These are phyloP conservation scores for Phaeotremella fagi DNA, from an alignment of 768 basidiomycete genomes.

Conservation along the genomic window DNA sequence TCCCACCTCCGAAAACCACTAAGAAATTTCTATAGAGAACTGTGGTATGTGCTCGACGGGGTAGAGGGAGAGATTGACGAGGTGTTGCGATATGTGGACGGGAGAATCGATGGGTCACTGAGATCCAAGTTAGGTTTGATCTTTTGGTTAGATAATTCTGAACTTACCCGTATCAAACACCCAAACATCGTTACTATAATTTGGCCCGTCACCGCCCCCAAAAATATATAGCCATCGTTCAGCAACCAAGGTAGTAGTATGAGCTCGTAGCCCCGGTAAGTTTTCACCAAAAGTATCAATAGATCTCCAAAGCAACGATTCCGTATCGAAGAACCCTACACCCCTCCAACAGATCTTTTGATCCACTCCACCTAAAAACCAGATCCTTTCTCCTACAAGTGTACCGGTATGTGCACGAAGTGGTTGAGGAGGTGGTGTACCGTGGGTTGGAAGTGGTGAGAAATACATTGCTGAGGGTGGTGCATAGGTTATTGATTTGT, in stretches of 20 bases:
- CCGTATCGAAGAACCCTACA: constrained; percentile 78
- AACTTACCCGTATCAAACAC: constrained; percentile 68
- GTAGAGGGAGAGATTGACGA: constrained; percentile 50
- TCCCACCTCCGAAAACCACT: constrained; percentile 91
- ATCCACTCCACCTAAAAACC: constrained; percentile 87
- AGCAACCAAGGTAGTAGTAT: constrained; percentile 71
- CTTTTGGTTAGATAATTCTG: background rate
- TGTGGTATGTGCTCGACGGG: constrained; percentile 82
- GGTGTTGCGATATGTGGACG: constrained; percentile 37
- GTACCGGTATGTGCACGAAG: constrained; percentile 80
- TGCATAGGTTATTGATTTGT: constrained; percentile 1
- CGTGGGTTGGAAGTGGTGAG: constrained; percentile 33
- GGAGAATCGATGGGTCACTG: constrained; percentile 46
- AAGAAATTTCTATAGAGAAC: constrained; percentile 67
- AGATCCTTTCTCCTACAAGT: constrained; percentile 72
- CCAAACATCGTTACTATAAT: constrained; percentile 77
- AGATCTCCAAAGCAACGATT: constrained; percentile 84
- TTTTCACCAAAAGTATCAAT: constrained; percentile 70
- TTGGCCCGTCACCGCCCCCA: constrained; percentile 77
- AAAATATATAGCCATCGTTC: constrained; percentile 68
- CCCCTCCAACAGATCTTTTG: constrained; percentile 69
- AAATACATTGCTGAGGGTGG: constrained; percentile 42
- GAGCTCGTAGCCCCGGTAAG: constrained; percentile 78
- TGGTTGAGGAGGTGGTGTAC: constrained; percentile 31
- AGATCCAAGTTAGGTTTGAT: background rate